A percentile compares a stretch with the other conserved stretches of the same genome.
These are phyloP conservation scores for Myochromella boudieri DNA, from an alignment of 768 basidiomycete genomes.

Conservation along the genomic window DNA sequence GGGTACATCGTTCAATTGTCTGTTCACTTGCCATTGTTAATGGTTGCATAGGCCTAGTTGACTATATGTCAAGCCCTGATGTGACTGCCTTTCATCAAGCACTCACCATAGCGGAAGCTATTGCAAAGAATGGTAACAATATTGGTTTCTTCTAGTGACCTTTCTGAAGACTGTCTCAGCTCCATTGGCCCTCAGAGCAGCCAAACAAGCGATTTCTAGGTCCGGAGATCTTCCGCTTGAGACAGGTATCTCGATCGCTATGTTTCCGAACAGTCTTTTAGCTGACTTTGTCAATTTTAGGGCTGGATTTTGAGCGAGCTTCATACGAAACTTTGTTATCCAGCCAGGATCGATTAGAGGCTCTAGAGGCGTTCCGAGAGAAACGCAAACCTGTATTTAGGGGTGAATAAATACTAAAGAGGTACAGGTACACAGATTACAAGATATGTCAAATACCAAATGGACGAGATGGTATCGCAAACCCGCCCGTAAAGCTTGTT, in stretches of 20 bases:
- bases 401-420: constrained; percentile 63
- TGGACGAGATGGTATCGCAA: constrained; percentile 46
- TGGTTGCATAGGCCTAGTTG: constrained; percentile 63
- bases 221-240: constrained; percentile 80
- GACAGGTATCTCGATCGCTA: constrained; percentile 47
- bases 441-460: constrained; percentile 32
- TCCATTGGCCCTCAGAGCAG: constrained; percentile 83
- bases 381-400: constrained; percentile 78
- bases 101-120: constrained; percentile 65
- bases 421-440: no score
- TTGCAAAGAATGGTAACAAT: constrained; percentile 68
- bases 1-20: constrained; percentile 43
- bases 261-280: neutral
- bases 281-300: constrained; percentile 29
- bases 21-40: neutral
- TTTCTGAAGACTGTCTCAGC: constrained; percentile 41
- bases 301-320: constrained; percentile 89
- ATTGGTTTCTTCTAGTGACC: constrained; percentile 9
- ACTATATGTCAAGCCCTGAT: constrained; percentile 71
- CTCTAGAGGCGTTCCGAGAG: constrained; percentile 82
- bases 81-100: constrained; percentile 68
- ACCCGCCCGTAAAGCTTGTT: constrained; percentile 50
- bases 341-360: constrained; percentile 78
- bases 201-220: constrained; percentile 81
- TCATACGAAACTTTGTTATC: constrained; percentile 80